These are phyloP conservation scores for Acacia confusa DNA, from an alignment of 306 rosid species.

Conservation along the genomic window DNA sequence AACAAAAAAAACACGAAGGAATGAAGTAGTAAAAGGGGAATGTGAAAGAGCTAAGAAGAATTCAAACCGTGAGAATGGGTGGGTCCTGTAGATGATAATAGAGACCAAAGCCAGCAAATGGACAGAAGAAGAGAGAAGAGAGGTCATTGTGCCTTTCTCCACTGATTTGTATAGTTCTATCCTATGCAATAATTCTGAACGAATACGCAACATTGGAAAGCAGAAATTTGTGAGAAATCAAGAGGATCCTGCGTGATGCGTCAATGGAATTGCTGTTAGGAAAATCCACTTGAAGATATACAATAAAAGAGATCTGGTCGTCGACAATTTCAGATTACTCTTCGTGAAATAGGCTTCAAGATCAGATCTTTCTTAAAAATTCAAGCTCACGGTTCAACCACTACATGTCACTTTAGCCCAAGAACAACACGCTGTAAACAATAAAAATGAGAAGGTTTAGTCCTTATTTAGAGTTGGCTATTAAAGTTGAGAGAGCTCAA, in stretches of 20 bases:
- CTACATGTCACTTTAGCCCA: conserved; percentile 28
- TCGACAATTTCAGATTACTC: not conserved
- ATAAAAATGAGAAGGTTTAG: conserved; percentile 19
- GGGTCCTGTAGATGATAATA: not conserved
- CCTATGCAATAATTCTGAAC: too few species aligned
- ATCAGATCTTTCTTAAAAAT: not conserved
- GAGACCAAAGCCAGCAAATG: conserved; percentile 30
- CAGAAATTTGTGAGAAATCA: not conserved
- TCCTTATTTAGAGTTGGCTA: not conserved
- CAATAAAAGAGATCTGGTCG: not conserved
- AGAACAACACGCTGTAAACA: conserved; percentile 79
- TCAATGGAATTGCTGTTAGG: not conserved
- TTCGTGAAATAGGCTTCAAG: not conserved
- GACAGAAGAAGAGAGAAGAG: conserved; percentile 25
- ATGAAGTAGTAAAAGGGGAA: not conserved
- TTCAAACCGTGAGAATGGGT: conserved; percentile 43
- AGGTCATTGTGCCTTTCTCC: conserved; percentile 22
- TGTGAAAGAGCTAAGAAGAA: not conserved
- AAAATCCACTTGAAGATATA: conserved; percentile 21
- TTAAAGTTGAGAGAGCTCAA: not conserved
- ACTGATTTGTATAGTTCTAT: not conserved
- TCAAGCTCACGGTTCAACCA: too few species aligned
- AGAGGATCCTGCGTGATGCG: not conserved
- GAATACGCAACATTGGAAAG: not conserved
- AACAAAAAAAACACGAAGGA: conserved; percentile 10